Conservation (phyloP, 108 stramenopile species). For the Cyclostephanos invisitatus region DNA sequence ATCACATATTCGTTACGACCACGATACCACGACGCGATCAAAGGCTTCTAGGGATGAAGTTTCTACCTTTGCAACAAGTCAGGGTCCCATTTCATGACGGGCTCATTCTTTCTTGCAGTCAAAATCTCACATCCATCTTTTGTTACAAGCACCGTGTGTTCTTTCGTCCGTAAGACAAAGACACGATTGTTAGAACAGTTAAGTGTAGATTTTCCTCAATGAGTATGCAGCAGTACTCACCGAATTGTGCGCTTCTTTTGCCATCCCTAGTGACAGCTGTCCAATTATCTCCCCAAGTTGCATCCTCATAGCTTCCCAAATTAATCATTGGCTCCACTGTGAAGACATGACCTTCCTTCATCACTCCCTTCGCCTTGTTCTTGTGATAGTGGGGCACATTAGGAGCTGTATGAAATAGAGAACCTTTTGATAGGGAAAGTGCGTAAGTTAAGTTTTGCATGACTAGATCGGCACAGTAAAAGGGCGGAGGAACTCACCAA, state of each 20-base stretch:
- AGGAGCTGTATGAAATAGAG: constrained; percentile 72
- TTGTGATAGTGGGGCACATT: constrained; percentile 97
- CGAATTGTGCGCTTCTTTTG: constrained; percentile 80
- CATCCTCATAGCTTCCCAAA: constrained; percentile 75
- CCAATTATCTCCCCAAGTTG: constrained; percentile 90
- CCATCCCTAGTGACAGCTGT: constrained; percentile 88
- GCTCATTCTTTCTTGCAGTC: constrained; percentile 89
- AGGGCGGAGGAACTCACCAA: constrained; percentile 53
- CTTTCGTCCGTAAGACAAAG: too few species aligned
- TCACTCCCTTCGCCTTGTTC: constrained; percentile 89
- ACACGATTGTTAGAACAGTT: too few species aligned
- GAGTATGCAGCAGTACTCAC: too few species aligned
- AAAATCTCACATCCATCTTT: constrained; percentile 94
- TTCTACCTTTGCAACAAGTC: constrained; percentile 61
- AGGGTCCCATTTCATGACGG: constrained; percentile 87
- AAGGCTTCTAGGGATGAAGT: neutral
- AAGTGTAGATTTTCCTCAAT: too few species aligned
- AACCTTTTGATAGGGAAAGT: neutral
- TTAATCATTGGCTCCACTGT: constrained; percentile 99
- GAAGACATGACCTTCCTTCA: constrained; percentile 97
- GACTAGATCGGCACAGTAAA: constrained; percentile 60
- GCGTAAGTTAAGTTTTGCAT: neutral
- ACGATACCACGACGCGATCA: neutral
- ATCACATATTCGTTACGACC: neutral
- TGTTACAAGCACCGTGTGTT: constrained; percentile 96